phyloP scores from a whole-genome alignment of 768 basidiomycete genomes.

The Lentinus brumalis region DNA sequence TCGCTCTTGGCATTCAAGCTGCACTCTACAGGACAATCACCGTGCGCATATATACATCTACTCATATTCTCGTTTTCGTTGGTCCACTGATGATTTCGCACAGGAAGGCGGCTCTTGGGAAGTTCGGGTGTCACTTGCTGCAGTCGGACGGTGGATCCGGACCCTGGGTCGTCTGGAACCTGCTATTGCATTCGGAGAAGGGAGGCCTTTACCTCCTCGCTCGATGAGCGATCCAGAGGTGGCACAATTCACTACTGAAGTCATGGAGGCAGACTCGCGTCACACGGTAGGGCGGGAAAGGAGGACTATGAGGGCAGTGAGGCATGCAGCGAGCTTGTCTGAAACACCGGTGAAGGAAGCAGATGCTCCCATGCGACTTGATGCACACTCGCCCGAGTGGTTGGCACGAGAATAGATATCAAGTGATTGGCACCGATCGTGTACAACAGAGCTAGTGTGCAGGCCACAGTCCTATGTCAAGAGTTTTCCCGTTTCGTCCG shows the following conservation, averaged over 20 bases:
- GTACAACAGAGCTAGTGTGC: too few relatives aligned
- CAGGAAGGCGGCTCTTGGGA: conserved; percentile 66
- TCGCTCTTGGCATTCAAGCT: conserved; percentile 59
- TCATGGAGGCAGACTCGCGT: neutral
- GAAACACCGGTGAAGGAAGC: conserved; percentile 45
- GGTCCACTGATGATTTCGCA: neutral
- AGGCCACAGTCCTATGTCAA: too few relatives aligned
- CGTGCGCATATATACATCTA: conserved; percentile 28
- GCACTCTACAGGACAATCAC: conserved; percentile 55
- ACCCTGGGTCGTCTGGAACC: conserved; percentile 50
- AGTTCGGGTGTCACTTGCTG: conserved; percentile 59
- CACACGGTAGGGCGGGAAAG: conserved; percentile 8
- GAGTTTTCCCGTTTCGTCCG: too few relatives aligned
- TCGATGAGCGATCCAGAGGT: conserved; percentile 40
- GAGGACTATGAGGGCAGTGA: conserved; percentile 41
- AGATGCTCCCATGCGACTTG: conserved; percentile 36
- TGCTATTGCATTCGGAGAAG: conserved; percentile 42
- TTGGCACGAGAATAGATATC: conserved; percentile 13
- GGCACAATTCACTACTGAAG: conserved; percentile 15
- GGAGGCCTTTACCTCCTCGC: conserved; percentile 42
- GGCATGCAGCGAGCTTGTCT: conserved; percentile 47
- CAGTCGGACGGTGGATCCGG: conserved; percentile 57
- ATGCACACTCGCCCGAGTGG: conserved; percentile 36
- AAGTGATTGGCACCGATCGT: too few relatives aligned
- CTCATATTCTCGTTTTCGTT: neutral